Conservation (phyloP, 176 grass and related monocot species). For the Luzula sylvatica region DNA sequence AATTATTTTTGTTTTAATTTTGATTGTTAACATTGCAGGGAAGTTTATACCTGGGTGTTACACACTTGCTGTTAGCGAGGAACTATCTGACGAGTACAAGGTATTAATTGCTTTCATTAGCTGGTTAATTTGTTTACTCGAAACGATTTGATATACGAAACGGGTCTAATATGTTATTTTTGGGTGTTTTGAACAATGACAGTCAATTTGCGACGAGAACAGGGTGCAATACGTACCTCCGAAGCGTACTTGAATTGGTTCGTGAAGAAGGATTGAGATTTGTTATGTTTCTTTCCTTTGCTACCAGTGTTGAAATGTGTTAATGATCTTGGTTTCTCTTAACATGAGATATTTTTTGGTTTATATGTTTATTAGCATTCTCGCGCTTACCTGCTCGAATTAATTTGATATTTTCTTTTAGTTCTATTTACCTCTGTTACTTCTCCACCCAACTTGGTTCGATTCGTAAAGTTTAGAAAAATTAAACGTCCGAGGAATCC, state of each 20-base stretch:
- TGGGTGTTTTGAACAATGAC: constrained; percentile 7
- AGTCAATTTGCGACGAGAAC: constrained; percentile 75
- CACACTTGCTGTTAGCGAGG: constrained; percentile 81
- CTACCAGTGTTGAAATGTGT: constrained; percentile 1
- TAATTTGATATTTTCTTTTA: too few relatives aligned
- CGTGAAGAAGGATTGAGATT: too few relatives aligned
- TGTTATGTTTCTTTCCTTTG: too few relatives aligned
- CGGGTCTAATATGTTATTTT: not conserved
- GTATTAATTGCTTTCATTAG: constrained; percentile 19
- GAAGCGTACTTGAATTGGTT: constrained; percentile 40
- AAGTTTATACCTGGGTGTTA: constrained; percentile 96
- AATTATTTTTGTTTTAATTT: constrained; percentile 5
- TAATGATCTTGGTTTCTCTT: not conserved
- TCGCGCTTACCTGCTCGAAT: too few relatives aligned
- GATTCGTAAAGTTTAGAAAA: too few relatives aligned
- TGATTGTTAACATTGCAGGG: constrained; percentile 31
- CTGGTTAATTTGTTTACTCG: too few relatives aligned
- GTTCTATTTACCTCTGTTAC: too few relatives aligned
- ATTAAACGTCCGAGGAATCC: too few relatives aligned
- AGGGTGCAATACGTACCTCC: constrained; percentile 72
- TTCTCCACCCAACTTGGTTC: too few relatives aligned
- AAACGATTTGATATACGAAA: too few relatives aligned
- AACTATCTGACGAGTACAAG: constrained; percentile 93
- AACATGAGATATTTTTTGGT: too few relatives aligned
- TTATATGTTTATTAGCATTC: too few relatives aligned